Percentiles rank a stretch among this genome's conserved stretches.
Evolutionary conservation across 2,329 filamentous ascomycete species (phyloP).

Genomic region (Blastomyces parvus): DNA sequence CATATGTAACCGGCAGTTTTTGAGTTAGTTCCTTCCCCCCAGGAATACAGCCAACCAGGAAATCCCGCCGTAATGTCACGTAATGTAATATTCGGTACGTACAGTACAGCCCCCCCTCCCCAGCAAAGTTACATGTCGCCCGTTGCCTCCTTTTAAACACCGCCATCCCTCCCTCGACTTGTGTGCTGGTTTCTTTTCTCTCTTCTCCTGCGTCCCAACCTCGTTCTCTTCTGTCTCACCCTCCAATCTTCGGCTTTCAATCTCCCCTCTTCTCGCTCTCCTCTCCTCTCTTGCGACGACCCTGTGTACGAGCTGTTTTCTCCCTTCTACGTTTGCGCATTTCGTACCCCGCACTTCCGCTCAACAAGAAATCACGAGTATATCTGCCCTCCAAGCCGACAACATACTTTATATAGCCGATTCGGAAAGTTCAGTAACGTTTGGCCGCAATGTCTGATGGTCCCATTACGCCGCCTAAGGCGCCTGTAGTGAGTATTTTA

Average conservation of each 20-base stretch:
- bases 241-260: not conserved
- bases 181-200: not conserved
- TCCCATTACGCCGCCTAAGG: slow-evolving; percentile 25
- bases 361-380: not conserved
- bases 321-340: not conserved
- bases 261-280: too few species aligned
- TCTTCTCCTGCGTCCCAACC: not conserved
- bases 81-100: not conserved
- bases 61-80: not conserved
- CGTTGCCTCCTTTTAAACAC: not conserved
- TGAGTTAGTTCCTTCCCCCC: too few species aligned
- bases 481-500: slow-evolving; percentile 31
- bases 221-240: not conserved
- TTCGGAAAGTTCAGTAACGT: too few species aligned
- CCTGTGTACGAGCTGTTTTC: not conserved
- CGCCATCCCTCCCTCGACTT: not conserved
- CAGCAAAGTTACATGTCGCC: not conserved
- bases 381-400: not conserved
- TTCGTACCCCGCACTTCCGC: not conserved
- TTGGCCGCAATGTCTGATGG: slow-evolving; percentile 31
- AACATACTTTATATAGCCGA: not conserved
- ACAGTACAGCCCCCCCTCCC: not conserved
- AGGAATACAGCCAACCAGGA: not conserved
- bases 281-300: not conserved
- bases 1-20: not conserved